These are phyloP conservation scores for Singerocomus rubriflavus DNA, from an alignment of 1,284 basidiomycete species.

Conservation along the genomic window DNA sequence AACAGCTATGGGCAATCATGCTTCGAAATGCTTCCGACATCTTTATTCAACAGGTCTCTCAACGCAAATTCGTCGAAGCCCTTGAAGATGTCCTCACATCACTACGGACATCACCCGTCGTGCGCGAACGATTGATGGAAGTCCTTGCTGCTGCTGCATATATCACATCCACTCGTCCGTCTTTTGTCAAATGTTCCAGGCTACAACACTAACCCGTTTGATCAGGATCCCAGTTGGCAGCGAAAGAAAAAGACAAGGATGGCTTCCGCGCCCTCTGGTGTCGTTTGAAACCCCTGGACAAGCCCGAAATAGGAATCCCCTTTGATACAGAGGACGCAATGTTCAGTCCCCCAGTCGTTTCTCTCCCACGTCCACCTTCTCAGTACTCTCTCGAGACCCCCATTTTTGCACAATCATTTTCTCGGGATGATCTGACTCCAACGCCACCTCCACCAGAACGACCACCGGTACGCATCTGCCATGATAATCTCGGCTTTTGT, in stretches of 20 bases:
- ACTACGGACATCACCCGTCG: slow-evolving; percentile 63
- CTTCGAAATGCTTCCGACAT: slow-evolving; percentile 64
- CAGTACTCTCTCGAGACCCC: slow-evolving; percentile 31
- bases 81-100: slow-evolving; percentile 65
- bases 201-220: background rate
- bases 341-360: slow-evolving; percentile 59
- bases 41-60: slow-evolving; percentile 64
- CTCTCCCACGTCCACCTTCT: slow-evolving; percentile 26
- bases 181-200: background rate
- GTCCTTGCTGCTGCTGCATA: slow-evolving; percentile 72
- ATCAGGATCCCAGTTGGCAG: slow-evolving; percentile 30
- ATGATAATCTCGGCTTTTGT: too few species aligned
- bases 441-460: slow-evolving; percentile 21
- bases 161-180: slow-evolving; percentile 50
- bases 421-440: slow-evolving; percentile 23
- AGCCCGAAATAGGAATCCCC: slow-evolving; percentile 73
- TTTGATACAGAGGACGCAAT: slow-evolving; percentile 73
- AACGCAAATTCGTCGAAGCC: slow-evolving; percentile 74
- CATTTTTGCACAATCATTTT: slow-evolving; percentile 22
- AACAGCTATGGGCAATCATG: slow-evolving; percentile 81
- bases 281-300: slow-evolving; percentile 63
- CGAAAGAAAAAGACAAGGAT: slow-evolving; percentile 41
- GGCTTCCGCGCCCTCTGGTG: slow-evolving; percentile 67
- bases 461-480: slow-evolving; percentile 17
- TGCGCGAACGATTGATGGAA: slow-evolving; percentile 66